Percentiles rank a stretch among this genome's conserved stretches.
phyloP scores from a whole-genome alignment of 1,284 basidiomycete genomes.

The Cutaneotrichosporon cutaneum region DNA sequence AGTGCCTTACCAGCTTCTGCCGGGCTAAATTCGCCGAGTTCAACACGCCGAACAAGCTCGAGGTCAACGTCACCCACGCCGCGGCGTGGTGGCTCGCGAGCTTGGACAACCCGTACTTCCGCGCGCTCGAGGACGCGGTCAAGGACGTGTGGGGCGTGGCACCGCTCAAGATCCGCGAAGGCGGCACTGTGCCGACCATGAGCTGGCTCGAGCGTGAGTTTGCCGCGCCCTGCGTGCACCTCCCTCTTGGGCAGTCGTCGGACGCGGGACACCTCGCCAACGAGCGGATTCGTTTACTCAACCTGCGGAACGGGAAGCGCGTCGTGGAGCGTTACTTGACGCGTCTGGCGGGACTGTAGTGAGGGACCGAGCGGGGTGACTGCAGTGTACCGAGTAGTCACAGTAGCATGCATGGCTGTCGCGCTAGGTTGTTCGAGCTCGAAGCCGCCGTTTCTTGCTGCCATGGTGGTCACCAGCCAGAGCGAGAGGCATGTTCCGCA shows the following conservation, averaged over 20 bases:
- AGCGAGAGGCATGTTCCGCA: no score
- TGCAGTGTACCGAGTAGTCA: background rate
- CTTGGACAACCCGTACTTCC: constrained; percentile 76
- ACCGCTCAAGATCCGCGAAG: constrained; percentile 87
- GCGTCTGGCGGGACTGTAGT: constrained; percentile 32
- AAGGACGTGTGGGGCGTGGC: constrained; percentile 78
- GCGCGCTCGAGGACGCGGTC: constrained; percentile 75
- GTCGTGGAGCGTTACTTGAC: constrained; percentile 49
- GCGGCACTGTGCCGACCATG: constrained; percentile 82
- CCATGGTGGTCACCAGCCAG: no score
- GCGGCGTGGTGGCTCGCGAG: constrained; percentile 97
- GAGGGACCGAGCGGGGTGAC: background rate
- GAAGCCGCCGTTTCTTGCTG: background rate
- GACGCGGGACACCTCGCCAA: constrained; percentile 54
- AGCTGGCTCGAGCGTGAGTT: constrained; percentile 92
- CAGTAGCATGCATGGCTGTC: background rate
- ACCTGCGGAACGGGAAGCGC: constrained; percentile 52
- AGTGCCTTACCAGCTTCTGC: constrained; percentile 64
- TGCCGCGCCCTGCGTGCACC: constrained; percentile 53
- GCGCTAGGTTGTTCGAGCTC: background rate
- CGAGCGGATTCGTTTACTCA: constrained; percentile 54
- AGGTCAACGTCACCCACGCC: constrained; percentile 74
- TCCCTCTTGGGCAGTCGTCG: constrained; percentile 48
- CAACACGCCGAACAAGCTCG: constrained; percentile 68
- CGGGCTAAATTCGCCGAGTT: constrained; percentile 63